Percentiles rank a stretch among this genome's conserved stretches.
phyloP scores from a whole-genome alignment of 2,329 filamentous ascomycete species.

The Myriosclerotinia curreyana region DNA sequence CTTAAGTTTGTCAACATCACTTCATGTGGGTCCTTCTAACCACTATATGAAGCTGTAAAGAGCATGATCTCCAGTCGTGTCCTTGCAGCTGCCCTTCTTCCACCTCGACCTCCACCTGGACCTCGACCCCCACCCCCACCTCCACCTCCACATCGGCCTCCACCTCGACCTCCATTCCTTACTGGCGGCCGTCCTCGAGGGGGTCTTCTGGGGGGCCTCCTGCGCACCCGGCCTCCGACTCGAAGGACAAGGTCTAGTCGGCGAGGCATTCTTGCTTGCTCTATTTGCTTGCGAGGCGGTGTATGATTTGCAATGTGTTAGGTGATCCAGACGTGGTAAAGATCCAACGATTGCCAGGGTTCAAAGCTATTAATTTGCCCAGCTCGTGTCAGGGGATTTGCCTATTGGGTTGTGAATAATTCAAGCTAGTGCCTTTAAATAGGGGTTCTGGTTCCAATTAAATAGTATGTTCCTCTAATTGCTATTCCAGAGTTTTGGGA shows the following conservation, averaged over 20 bases:
- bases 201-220: conserved; percentile 4
- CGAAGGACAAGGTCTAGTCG: conserved; percentile 7
- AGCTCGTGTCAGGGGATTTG: background rate
- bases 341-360: background rate
- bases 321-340: background rate
- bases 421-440: background rate
- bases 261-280: background rate
- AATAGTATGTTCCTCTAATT: background rate
- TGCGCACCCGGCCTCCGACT: background rate
- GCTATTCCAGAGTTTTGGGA: background rate
- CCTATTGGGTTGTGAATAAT: background rate
- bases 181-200: background rate
- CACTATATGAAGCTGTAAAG: conserved; percentile 13
- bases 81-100: conserved; percentile 7
- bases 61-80: background rate
- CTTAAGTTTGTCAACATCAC: background rate
- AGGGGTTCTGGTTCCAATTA: background rate
- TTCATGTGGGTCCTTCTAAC: background rate
- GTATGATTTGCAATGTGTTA: background rate
- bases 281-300: background rate
- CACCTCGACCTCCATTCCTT: background rate
- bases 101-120: background rate
- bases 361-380: background rate
- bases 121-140: background rate
- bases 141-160: background rate